Evolutionary conservation across 116 monocot genomes (phyloP).

Genomic region (Zostera marina): DNA sequence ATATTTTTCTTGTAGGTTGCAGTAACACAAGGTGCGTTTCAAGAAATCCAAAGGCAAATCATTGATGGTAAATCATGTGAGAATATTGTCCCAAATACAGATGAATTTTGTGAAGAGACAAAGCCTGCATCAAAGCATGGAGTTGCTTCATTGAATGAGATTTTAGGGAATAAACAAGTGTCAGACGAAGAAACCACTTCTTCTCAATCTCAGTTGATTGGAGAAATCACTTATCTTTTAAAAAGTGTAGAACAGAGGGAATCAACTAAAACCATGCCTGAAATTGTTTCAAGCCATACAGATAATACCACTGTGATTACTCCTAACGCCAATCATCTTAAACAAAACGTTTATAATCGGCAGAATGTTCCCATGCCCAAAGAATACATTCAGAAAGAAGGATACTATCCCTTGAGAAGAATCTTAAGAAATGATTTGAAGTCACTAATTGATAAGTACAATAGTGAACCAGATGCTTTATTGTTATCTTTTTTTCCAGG

Average conservation of each 20-base stretch:
- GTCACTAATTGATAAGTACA: conserved; percentile 34
- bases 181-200: not conserved
- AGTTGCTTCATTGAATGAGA: not conserved
- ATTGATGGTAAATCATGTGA: conserved; percentile 23
- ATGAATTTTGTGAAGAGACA: conserved; percentile 3
- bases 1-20: conserved; percentile 45
- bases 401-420: conserved; percentile 31
- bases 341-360: conserved; percentile 16
- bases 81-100: conserved; percentile 8
- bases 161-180: conserved; percentile 4
- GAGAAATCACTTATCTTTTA: conserved; percentile 57
- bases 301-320: conserved; percentile 1
- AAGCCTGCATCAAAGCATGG: not conserved
- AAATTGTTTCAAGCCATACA: conserved; percentile 7
- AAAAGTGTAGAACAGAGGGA: conserved; percentile 41
- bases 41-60: conserved; percentile 63
- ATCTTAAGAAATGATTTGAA: conserved; percentile 53
- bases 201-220: conserved; percentile 34
- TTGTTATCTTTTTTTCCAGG: conserved; percentile 28
- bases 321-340: conserved; percentile 7
- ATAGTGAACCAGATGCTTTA: conserved; percentile 46
- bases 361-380: conserved; percentile 10
- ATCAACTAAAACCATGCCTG: conserved; percentile 11
- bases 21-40: conserved; percentile 55
- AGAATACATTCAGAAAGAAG: conserved; percentile 23